Base-by-base conservation (phyloP, 306 rosid species). In the Glycine latifolia region DNA sequence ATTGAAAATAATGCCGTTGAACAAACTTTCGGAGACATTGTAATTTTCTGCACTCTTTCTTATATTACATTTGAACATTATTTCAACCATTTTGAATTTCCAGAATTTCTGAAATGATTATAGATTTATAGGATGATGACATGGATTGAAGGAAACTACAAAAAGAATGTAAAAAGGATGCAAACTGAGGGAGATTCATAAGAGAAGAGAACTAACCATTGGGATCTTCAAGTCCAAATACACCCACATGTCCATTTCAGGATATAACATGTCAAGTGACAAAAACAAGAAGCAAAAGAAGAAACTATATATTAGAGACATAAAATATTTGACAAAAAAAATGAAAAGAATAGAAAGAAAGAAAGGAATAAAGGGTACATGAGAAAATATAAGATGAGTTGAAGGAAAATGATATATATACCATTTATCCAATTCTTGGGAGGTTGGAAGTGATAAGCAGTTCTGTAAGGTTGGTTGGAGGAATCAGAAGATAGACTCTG, bases 371-470 rank as follows among this genome's bases (percentile, higher is more conserved):
- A 26, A 26, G 31, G 31, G 31, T 26, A 26, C 31, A 26, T 26
- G 31, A 26, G 31, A 26, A 26, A 26, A 26, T 26, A 26, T 26
- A 26, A 26, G 31, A 26, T 2, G 31, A 26, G 31, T 26, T 26
- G 26, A 20, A 20, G 26, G 26, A 20, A 20, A 20, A 20, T 0
- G 16, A 52, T 14, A 63, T 2, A n/a, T 84, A 8, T 87, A 95
- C 98, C 98, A 71, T 95, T 95, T 4, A 95, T 95, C 97, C 98
- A 95, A 62, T 95, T 95, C 77, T 88, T 75, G 44, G 91, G 97
- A 81, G 98, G 98, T 73, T 95, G 98, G 79, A 91, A 95, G 82
- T 92, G 98, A 73, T 90, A 92, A 75, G 89, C 83, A 70, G 98
- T 92, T 95, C 97, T 95, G 16, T 90, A 90, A 56, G 99, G 97